phyloP scores from a whole-genome alignment of 2,329 filamentous ascomycete genomes.

The Colletotrichum paranaense region DNA sequence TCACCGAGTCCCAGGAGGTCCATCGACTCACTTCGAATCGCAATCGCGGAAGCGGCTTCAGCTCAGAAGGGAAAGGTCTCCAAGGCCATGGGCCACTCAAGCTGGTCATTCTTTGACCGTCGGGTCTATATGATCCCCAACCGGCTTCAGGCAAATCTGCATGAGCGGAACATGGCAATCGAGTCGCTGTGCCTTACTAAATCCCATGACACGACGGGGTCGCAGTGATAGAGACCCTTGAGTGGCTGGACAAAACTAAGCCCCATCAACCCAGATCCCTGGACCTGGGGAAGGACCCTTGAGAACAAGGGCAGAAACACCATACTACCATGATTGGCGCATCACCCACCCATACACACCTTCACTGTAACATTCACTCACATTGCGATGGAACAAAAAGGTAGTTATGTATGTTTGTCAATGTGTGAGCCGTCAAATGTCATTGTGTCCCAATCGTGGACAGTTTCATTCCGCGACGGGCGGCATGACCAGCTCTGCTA shows the following conservation, averaged over 20 bases:
- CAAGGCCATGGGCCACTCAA: not conserved
- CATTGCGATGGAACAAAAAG: too few species aligned
- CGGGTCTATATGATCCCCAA: not conserved
- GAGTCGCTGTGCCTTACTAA: not conserved
- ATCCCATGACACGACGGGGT: not conserved
- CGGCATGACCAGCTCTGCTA: conserved; percentile 10
- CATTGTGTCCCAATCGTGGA: conserved; percentile 17
- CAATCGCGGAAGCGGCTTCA: not conserved
- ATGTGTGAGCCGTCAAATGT: conserved; percentile 25
- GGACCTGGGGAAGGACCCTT: conserved; percentile 1
- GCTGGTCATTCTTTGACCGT: not conserved
- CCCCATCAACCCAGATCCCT: not conserved
- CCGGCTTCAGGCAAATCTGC: not conserved
- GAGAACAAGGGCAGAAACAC: not conserved
- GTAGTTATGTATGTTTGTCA: conserved; percentile 22
- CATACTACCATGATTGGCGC: not conserved
- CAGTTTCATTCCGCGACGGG: conserved; percentile 2
- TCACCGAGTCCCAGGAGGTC: not conserved
- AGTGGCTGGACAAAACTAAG: not conserved
- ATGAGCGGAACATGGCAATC: conserved; percentile 1
- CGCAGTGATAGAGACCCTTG: not conserved
- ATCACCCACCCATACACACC: not conserved
- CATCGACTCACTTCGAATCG: not conserved
- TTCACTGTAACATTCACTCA: not conserved
- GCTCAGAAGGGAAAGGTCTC: not conserved